Conservation (phyloP, 2,329 filamentous ascomycete genomes). For the Aspergillus glaucus region DNA sequence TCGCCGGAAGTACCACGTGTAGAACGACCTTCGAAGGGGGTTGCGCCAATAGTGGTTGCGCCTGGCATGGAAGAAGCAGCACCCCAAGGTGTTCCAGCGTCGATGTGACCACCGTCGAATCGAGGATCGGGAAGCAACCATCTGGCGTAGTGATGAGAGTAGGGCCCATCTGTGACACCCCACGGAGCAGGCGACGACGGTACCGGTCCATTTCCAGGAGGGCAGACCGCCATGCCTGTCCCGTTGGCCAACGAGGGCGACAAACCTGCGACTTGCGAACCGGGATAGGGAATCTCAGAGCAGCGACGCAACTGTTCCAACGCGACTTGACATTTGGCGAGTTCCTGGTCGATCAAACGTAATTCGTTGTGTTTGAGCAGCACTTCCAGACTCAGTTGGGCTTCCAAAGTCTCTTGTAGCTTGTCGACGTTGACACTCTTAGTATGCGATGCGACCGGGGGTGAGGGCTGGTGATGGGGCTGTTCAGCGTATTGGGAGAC, state of each 20-base stretch:
- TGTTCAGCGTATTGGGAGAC: background rate
- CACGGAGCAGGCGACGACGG: slow-evolving; percentile 79
- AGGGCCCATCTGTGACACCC: slow-evolving; percentile 86
- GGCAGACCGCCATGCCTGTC: slow-evolving; percentile 62
- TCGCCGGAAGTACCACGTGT: slow-evolving; percentile 71
- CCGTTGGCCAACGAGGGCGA: slow-evolving; percentile 67
- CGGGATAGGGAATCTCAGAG: slow-evolving; percentile 84
- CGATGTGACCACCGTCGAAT: slow-evolving; percentile 62
- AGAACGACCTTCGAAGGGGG: slow-evolving; percentile 62
- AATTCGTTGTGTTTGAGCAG: slow-evolving; percentile 91
- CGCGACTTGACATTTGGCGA: slow-evolving; percentile 89
- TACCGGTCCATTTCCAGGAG: slow-evolving; percentile 56
- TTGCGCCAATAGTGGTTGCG: slow-evolving; percentile 31
- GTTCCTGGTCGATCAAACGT: slow-evolving; percentile 87
- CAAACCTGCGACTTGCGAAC: slow-evolving; percentile 52
- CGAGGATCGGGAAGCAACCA: slow-evolving; percentile 86
- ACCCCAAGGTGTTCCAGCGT: slow-evolving; percentile 18
- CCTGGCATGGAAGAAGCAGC: background rate
- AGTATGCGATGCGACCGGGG: slow-evolving; percentile 14
- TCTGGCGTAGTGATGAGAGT: slow-evolving; percentile 87
- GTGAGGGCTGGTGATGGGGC: slow-evolving; percentile 2
- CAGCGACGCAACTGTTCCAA: slow-evolving; percentile 91
- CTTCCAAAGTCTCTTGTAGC: slow-evolving; percentile 68
- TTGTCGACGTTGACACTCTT: slow-evolving; percentile 35
- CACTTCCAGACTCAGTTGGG: slow-evolving; percentile 86